Percentiles rank a stretch among this genome's conserved stretches.
Evolutionary conservation across 73 alveolate genomes (phyloP).

Genomic region (Strombidium stylifer): DNA sequence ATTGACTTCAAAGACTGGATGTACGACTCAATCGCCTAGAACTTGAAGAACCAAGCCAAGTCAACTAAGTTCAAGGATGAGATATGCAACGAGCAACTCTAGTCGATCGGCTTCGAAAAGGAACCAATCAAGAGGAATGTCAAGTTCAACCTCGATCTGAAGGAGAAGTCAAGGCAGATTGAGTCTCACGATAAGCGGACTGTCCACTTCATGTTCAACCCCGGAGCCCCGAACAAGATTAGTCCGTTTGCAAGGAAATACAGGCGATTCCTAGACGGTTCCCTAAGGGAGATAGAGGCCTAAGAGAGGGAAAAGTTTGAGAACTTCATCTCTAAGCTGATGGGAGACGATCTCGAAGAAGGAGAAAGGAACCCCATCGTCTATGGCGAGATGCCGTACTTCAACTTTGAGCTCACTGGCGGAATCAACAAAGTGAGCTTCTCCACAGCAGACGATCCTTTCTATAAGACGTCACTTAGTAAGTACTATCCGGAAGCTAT

Average conservation of each 20-base stretch:
- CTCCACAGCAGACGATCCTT: conserved; percentile 34
- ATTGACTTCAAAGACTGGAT: conserved; percentile 72
- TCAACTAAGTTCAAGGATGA: conserved; percentile 15
- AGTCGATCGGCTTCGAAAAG: not conserved
- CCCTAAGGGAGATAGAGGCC: conserved; percentile 14
- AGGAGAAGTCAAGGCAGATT: conserved; percentile 44
- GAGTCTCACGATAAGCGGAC: conserved; percentile 16
- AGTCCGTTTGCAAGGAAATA: conserved; percentile 33
- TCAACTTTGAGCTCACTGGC: conserved; percentile 20
- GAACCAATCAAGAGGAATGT: conserved; percentile 31
- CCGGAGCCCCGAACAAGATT: conserved; percentile 2
- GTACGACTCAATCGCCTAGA: conserved; percentile 54
- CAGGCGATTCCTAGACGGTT: conserved; percentile 15
- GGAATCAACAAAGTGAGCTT: conserved; percentile 11
- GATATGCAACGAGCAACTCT: conserved; percentile 3
- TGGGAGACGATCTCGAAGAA: conserved; percentile 18
- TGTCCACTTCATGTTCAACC: conserved; percentile 27
- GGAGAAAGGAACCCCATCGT: conserved; percentile 10
- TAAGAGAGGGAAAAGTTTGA: conserved; percentile 20
- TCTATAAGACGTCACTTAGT: conserved; percentile 16
- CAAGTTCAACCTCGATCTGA: conserved; percentile 24
- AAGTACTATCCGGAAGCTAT: conserved; percentile 19
- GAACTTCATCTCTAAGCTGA: not conserved
- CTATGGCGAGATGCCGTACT: conserved; percentile 26
- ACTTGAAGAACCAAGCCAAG: conserved; percentile 39